Evolutionary conservation across 2,329 filamentous ascomycete species (phyloP).

Genomic region (Trichophyton mentagrophytes): DNA sequence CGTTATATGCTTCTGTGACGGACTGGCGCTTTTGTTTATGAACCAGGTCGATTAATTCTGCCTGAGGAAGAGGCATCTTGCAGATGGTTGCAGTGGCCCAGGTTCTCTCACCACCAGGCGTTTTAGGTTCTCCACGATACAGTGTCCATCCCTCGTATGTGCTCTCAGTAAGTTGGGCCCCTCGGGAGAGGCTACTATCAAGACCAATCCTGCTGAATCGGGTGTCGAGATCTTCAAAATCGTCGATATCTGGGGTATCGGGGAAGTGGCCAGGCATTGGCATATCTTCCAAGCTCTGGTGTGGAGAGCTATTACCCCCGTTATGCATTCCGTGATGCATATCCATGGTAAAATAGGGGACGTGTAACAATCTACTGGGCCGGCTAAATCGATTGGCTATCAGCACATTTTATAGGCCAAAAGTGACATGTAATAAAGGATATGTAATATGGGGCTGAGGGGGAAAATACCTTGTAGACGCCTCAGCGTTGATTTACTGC

Average conservation of each 20-base stretch:
- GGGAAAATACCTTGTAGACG: too few species aligned
- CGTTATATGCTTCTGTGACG: slow-evolving; percentile 20
- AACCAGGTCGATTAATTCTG: slow-evolving; percentile 21
- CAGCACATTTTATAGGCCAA: not conserved
- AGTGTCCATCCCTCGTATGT: slow-evolving; percentile 27
- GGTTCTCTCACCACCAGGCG: slow-evolving; percentile 19
- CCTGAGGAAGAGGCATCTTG: slow-evolving; percentile 23
- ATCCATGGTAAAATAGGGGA: not conserved
- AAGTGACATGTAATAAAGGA: not conserved
- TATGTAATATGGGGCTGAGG: too few species aligned
- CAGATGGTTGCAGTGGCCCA: slow-evolving; percentile 22
- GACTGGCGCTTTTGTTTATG: slow-evolving; percentile 21
- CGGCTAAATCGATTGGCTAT: not conserved
- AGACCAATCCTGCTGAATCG: slow-evolving; percentile 9
- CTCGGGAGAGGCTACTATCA: slow-evolving; percentile 4
- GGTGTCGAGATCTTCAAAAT: slow-evolving; percentile 7
- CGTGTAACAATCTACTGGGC: too few species aligned
- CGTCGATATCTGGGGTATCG: slow-evolving; percentile 1
- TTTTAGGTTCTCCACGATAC: slow-evolving; percentile 20
- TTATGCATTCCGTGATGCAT: not conserved
- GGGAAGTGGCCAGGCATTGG: not conserved
- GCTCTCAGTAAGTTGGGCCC: not conserved
- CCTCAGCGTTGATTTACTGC: too few species aligned
- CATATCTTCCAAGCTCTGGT: not conserved
- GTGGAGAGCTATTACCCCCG: not conserved